phyloP scores from a whole-genome alignment of 2,329 filamentous ascomycete genomes.

The Penicillium sp. region DNA sequence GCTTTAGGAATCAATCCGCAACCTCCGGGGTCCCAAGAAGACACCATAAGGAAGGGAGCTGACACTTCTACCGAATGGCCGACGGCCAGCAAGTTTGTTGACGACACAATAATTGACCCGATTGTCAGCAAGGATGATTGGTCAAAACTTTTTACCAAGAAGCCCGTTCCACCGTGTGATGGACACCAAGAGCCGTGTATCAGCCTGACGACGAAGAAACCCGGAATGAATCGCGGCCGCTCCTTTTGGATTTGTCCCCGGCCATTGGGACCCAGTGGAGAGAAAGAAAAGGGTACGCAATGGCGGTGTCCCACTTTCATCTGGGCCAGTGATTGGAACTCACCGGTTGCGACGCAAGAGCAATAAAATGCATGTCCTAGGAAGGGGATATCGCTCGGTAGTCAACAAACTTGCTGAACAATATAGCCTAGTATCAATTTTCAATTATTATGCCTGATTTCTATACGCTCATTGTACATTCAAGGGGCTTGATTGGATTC shows the following conservation, averaged over 20 bases:
- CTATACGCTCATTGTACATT: not conserved
- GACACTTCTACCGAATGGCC: constrained; percentile 2
- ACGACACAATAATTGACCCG: constrained; percentile 59
- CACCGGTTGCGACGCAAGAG: constrained; percentile 8
- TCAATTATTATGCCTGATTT: not conserved
- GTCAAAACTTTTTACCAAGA: constrained; percentile 77
- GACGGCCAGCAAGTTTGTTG: constrained; percentile 26
- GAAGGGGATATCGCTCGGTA: not conserved
- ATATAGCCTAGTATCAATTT: not conserved
- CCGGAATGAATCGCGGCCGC: constrained; percentile 73
- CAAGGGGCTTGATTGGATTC: not conserved
- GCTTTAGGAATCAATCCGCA: not conserved
- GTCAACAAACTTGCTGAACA: not conserved
- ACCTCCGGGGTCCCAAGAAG: not conserved
- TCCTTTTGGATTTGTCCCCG: constrained; percentile 68
- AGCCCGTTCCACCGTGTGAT: constrained; percentile 74
- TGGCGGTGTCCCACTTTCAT: constrained; percentile 89
- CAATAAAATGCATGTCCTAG: not conserved
- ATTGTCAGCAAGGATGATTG: constrained; percentile 76
- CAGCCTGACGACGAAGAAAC: constrained; percentile 79
- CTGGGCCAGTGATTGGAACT: constrained; percentile 63
- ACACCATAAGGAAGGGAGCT: not conserved
- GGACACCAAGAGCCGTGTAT: constrained; percentile 81
- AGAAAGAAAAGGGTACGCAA: constrained; percentile 77
- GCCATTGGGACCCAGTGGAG: constrained; percentile 80